Evolutionary conservation across 345 rosid genomes (phyloP).

Genomic region (Ailanthus altissimus): DNA sequence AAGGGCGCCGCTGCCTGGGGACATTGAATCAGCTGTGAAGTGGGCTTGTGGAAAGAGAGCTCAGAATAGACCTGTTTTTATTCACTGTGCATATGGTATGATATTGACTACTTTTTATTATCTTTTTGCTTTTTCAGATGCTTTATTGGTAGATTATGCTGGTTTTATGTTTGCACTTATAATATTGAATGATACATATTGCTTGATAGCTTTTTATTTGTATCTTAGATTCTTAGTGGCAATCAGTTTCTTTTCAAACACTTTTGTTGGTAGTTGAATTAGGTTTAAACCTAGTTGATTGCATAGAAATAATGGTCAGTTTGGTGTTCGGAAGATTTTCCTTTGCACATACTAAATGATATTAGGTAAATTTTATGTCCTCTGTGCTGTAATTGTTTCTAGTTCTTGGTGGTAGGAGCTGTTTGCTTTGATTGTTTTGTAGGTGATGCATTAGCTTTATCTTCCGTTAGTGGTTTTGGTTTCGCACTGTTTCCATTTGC

Average conservation of each 20-base stretch:
- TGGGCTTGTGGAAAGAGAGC: conserved; percentile 72
- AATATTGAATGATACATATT: too few species aligned
- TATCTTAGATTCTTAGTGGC: neutral
- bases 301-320: neutral
- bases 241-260: neutral
- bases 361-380: neutral
- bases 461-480: neutral
- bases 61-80: conserved; percentile 51
- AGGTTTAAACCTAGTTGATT: conserved; percentile 6
- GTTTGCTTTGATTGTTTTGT: neutral
- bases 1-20: conserved; percentile 60
- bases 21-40: conserved; percentile 72
- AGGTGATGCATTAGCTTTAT: neutral
- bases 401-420: neutral
- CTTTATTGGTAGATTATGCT: neutral
- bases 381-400: neutral
- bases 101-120: neutral
- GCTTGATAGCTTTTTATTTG: neutral
- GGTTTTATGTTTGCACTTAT: neutral
- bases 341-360: neutral
- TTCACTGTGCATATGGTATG: conserved; percentile 80
- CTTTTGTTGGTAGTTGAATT: neutral
- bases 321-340: neutral
- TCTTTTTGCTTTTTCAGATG: neutral
- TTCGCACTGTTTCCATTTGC: neutral